These are phyloP conservation scores for Chaetomium sp. DNA, from an alignment of 2,329 filamentous ascomycete genomes.

Conservation along the genomic window DNA sequence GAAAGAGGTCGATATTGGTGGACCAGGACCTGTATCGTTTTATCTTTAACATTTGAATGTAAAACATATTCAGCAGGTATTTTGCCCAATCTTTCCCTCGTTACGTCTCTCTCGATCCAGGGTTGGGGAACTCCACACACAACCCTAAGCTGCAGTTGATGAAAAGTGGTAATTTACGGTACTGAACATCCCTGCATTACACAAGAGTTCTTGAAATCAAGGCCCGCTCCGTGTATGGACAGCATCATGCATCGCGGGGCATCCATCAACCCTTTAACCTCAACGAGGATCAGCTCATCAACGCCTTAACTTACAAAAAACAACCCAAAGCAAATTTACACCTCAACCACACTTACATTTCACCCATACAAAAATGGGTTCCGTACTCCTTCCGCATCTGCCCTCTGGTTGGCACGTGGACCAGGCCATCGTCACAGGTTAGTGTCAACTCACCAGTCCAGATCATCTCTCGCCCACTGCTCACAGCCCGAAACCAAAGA, in stretches of 20 bases:
- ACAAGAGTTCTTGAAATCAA: neutral
- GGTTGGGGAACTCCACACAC: too few relatives aligned
- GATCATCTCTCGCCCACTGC: constrained; percentile 36
- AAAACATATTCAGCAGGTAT: too few relatives aligned
- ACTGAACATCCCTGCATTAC: neutral
- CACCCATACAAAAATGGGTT: constrained; percentile 58
- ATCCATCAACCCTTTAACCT: neutral
- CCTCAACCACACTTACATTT: neutral
- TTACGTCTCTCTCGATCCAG: too few relatives aligned
- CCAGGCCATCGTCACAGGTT: constrained; percentile 73
- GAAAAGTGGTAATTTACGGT: neutral
- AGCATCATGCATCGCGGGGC: neutral
- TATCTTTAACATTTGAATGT: too few relatives aligned
- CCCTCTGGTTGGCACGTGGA: constrained; percentile 96
- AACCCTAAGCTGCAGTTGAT: neutral
- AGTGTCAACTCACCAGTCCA: constrained; percentile 36
- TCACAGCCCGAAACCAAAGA: constrained; percentile 38
- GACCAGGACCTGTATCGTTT: too few relatives aligned
- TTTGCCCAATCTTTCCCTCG: too few relatives aligned
- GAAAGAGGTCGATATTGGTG: too few relatives aligned
- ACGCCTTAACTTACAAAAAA: neutral
- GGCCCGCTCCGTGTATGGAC: too few relatives aligned
- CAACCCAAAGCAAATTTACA: neutral
- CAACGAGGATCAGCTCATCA: neutral
- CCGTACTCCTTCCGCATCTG: constrained; percentile 89